phyloP scores from a whole-genome alignment of 192 early-diverging fungal species.

The Coemansia sp. region DNA sequence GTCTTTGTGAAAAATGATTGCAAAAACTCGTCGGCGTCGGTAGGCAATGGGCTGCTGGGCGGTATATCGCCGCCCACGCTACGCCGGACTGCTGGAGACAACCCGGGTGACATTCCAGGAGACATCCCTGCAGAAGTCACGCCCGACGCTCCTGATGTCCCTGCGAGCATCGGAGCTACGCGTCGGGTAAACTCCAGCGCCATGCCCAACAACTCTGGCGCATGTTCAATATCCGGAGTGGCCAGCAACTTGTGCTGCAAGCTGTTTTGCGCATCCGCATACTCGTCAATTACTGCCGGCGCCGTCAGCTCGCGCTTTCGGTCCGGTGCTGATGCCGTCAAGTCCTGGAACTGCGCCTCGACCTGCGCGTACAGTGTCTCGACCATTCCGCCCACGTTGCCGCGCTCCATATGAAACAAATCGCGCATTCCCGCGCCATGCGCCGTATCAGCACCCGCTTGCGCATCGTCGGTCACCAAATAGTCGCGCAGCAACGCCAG shows the following conservation, averaged over 20 bases:
- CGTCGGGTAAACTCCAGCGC: constrained; percentile 48
- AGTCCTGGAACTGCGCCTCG: constrained; percentile 43
- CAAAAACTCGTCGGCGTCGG: constrained; percentile 58
- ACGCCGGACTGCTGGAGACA: constrained; percentile 46
- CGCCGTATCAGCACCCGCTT: constrained; percentile 10
- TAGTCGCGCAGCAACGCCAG: constrained; percentile 50
- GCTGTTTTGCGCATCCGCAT: constrained; percentile 40
- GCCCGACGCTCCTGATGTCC: background rate
- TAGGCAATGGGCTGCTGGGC: constrained; percentile 12
- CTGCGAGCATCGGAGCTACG: constrained; percentile 26
- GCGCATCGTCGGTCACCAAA: constrained; percentile 39
- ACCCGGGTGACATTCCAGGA: constrained; percentile 17
- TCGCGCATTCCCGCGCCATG: constrained; percentile 31
- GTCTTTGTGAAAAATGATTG: constrained; percentile 57
- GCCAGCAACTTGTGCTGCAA: constrained; percentile 49
- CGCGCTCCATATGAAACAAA: constrained; percentile 48
- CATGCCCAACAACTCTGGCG: constrained; percentile 47
- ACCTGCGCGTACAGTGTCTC: constrained; percentile 46
- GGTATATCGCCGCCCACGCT: constrained; percentile 41
- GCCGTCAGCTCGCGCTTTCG: constrained; percentile 30
- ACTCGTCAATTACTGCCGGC: constrained; percentile 49
- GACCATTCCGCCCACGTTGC: constrained; percentile 28
- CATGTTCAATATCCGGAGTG: constrained; percentile 50
- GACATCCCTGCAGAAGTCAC: constrained; percentile 1
- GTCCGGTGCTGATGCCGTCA: constrained; percentile 24